Evolutionary conservation across 805 yeast species (phyloP).

Genomic region (Phaffomyces antillensis): DNA sequence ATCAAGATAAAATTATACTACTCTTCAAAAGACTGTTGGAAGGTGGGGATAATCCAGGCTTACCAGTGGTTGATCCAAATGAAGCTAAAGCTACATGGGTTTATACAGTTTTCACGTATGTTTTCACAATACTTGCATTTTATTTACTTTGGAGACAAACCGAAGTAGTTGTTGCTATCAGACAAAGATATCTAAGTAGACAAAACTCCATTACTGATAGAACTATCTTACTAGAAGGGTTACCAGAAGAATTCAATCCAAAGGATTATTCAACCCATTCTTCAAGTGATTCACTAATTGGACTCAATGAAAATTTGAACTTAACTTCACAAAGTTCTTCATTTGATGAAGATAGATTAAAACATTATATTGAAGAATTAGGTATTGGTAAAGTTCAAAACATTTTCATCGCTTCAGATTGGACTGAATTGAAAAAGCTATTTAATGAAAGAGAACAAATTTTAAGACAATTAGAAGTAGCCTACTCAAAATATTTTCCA

Average conservation of each 20-base stretch:
- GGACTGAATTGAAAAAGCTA: conserved; percentile 63
- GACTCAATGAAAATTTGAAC: neutral
- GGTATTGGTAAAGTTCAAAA: conserved; percentile 77
- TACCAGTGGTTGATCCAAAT: conserved; percentile 29
- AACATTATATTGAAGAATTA: conserved; percentile 66
- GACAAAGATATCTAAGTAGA: conserved; percentile 78
- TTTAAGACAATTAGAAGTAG: conserved; percentile 55
- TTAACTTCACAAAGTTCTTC: neutral
- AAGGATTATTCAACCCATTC: conserved; percentile 14
- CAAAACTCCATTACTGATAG: conserved; percentile 89
- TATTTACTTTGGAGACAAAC: conserved; percentile 66
- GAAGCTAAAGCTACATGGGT: conserved; percentile 63
- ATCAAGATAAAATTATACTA: neutral
- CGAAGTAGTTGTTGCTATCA: conserved; percentile 59
- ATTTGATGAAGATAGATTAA: conserved; percentile 53
- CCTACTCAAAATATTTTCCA: conserved; percentile 22
- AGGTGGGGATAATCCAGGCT: conserved; percentile 32
- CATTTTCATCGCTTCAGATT: conserved; percentile 75
- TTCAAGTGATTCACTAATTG: conserved; percentile 8
- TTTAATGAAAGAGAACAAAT: conserved; percentile 50
- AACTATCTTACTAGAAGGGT: conserved; percentile 80
- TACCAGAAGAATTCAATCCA: conserved; percentile 68
- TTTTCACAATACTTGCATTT: conserved; percentile 66
- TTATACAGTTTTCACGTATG: conserved; percentile 80
- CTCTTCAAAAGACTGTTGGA: conserved; percentile 14